Evolutionary conservation across 2,329 filamentous ascomycete genomes (phyloP), one percentile per base, ranked within the genome.

Genomic region (Atkinsonella texensis): DNA sequence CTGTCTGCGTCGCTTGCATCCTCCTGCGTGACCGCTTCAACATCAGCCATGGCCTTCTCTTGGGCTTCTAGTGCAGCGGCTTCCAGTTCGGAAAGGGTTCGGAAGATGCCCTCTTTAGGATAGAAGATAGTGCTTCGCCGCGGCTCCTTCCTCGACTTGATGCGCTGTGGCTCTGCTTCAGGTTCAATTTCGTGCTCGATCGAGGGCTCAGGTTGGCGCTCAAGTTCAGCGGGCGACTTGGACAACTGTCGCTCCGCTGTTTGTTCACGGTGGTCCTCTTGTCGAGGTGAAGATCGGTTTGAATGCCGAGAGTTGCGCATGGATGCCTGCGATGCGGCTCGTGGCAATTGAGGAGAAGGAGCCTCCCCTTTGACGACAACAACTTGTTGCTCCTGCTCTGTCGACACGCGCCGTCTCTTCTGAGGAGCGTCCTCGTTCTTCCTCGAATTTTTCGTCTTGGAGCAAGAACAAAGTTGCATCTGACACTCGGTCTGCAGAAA

Each of bases 401-500:
- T 44, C 7, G 55, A 55, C 18, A 54, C 43, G 17, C 53, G 55
- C 12, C 56, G 53, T 49, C 55, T 48, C 52, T 59, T 57, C 15
- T 58, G 56, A 28, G 56, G 55, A 15, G 55, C 57, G 12, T 55
- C 47, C 40, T 41, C 33, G 46, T 54, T 57, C 31, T 51, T 51
- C 46, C 55, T 53, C 23, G 49, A 46, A 51, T 59, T 59, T 8
- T 31, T 54, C 0, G 61, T 57, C 52, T 71, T 76, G 54, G 70
- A 76, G 62, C 82, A 84, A 1, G 76, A 71, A 68, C 85, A 88
- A 65, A 77, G 81, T 46, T 77, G 75, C 56, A 89, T 76, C 48
- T 80, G 75, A 63, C 84, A 89, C 64, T 91, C 86, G 51, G 85
- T 77, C 61, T 87, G 80, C 63, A 90, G 72, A 65, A 88, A 90